phyloP scores from a whole-genome alignment of 129 eudicot species.

The Helianthus tuberosus region DNA sequence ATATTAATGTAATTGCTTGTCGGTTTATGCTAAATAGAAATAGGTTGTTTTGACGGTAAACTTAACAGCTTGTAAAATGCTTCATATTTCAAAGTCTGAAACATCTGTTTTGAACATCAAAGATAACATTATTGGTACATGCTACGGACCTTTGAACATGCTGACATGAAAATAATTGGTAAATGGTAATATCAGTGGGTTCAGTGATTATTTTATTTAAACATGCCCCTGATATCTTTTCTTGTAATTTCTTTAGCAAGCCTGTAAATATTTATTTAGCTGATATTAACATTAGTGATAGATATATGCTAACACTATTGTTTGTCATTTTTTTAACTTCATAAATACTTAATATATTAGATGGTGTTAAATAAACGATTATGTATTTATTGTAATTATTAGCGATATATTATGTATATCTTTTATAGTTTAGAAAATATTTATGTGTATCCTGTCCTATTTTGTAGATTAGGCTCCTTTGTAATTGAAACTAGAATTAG shows the following conservation, averaged over 20 bases:
- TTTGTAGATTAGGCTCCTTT: too few relatives aligned
- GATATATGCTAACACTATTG: background rate
- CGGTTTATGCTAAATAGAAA: background rate
- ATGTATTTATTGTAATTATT: too few relatives aligned
- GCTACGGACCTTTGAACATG: slow-evolving; percentile 21
- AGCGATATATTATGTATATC: too few relatives aligned
- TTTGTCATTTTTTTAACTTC: background rate
- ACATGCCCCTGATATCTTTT: slow-evolving; percentile 12
- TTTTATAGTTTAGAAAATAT: too few relatives aligned
- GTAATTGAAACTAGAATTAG: too few relatives aligned
- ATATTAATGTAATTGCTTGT: slow-evolving; percentile 16
- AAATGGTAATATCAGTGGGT: background rate
- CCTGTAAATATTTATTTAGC: slow-evolving; percentile 20
- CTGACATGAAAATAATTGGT: slow-evolving; percentile 12
- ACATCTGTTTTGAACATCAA: slow-evolving; percentile 18
- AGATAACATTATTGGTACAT: slow-evolving; percentile 18
- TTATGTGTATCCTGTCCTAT: too few relatives aligned
- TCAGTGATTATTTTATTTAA: slow-evolving; percentile 20
- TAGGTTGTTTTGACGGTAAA: slow-evolving; percentile 6
- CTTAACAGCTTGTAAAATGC: slow-evolving; percentile 13
- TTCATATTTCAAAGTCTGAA: slow-evolving; percentile 14
- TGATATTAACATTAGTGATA: background rate
- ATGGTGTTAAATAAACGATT: too few relatives aligned
- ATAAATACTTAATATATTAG: background rate
- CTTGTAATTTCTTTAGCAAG: background rate